These are phyloP conservation scores for Aureobasidium sp. DNA, from an alignment of 2,329 filamentous ascomycete genomes.

Conservation along the genomic window DNA sequence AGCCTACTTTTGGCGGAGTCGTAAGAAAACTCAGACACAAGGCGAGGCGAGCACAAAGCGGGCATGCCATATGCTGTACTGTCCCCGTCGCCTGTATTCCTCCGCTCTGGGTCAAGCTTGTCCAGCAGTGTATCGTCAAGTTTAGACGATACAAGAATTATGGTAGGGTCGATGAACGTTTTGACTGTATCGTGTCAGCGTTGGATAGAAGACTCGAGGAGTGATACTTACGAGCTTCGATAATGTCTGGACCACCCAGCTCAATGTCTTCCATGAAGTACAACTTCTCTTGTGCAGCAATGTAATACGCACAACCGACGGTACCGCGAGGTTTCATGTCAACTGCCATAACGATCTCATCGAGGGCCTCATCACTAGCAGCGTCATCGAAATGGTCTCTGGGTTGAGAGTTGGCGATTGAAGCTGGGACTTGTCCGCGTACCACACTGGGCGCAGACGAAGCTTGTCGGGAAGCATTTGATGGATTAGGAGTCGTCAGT, in stretches of 20 bases:
- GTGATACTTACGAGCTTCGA: conserved; percentile 36
- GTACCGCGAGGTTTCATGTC: conserved; percentile 62
- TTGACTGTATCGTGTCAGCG: conserved; percentile 40
- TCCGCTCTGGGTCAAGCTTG: conserved; percentile 35
- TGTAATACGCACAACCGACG: conserved; percentile 79
- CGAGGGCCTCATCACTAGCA: conserved; percentile 41
- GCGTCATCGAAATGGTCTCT: conserved; percentile 23
- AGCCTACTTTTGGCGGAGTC: conserved; percentile 60
- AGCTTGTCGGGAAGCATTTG: neutral
- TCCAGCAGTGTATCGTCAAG: conserved; percentile 43
- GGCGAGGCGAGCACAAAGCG: conserved; percentile 3
- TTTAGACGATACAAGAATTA: conserved; percentile 50
- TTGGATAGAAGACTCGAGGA: neutral
- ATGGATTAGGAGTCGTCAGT: neutral
- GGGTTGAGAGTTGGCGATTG: neutral
- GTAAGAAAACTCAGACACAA: conserved; percentile 55
- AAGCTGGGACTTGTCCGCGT: neutral
- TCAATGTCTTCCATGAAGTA: conserved; percentile 70
- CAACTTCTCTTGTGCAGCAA: conserved; percentile 59
- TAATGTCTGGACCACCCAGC: conserved; percentile 57
- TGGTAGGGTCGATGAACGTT: conserved; percentile 52
- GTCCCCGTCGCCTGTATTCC: conserved; percentile 26
- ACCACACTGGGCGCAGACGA: neutral
- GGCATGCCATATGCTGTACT: conserved; percentile 20
- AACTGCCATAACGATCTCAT: conserved; percentile 72